Evolutionary conservation across 1,284 basidiomycete genomes (phyloP).

Genomic region (Ganoderma sp.): DNA sequence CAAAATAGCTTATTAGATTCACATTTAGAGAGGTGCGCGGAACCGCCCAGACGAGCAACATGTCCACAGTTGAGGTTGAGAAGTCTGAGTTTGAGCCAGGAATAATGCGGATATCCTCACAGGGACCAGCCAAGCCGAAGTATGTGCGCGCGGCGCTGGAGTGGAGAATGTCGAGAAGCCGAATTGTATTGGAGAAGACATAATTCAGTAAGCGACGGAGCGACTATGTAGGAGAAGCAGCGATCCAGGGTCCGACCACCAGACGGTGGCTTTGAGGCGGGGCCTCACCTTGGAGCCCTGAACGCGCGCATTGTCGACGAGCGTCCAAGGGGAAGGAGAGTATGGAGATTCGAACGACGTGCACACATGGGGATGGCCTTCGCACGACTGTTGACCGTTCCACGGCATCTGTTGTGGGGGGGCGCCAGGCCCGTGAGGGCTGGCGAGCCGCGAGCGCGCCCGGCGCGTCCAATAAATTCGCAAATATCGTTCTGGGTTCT

Average conservation of each 20-base stretch:
- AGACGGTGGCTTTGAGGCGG: background rate
- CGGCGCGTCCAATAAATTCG: slow-evolving; percentile 5
- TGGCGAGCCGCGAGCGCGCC: slow-evolving; percentile 1
- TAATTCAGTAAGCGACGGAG: background rate
- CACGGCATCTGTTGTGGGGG: background rate
- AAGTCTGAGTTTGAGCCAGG: background rate
- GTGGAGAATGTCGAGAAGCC: background rate
- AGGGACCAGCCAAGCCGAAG: background rate
- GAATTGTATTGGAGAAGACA: background rate
- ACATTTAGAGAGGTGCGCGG: background rate
- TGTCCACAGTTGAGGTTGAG: background rate
- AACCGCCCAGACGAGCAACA: background rate
- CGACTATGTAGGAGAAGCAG: slow-evolving; percentile 3
- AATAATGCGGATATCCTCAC: background rate
- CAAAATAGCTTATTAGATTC: background rate
- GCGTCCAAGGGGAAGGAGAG: slow-evolving; percentile 1
- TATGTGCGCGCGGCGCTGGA: slow-evolving; percentile 1
- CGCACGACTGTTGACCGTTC: background rate
- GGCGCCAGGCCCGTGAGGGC: slow-evolving; percentile 1
- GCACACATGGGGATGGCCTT: background rate
- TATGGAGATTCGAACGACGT: background rate
- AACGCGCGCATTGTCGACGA: background rate
- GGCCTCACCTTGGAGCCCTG: slow-evolving; percentile 1
- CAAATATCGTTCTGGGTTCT: background rate
- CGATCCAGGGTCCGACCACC: background rate